Evolutionary conservation across 768 basidiomycete species (phyloP), one percentile per base, ranked within the genome.

Genomic region (Pleurotus pulmonarius): DNA sequence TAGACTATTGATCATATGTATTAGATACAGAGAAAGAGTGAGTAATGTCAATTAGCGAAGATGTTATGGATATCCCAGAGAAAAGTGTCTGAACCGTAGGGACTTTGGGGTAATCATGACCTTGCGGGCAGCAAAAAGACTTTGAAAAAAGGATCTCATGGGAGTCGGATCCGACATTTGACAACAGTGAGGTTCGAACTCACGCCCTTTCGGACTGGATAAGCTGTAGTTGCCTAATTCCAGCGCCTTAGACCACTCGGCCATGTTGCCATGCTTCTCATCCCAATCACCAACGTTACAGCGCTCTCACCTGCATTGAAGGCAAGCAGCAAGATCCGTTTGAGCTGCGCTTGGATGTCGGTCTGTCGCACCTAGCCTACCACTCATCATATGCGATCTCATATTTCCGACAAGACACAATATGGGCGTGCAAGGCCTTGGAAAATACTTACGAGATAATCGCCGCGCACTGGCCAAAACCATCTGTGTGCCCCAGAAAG

Each of bases 201-300:
- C 73, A 67, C 72, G 73, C 73, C 70, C 68, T 70, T 71, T 64
- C 67, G 68, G 70, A 73, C 73, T 72, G 73, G 70, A 71, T 72
- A 25, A 57, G 51, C 65, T 57, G 61, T n/a, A 24, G 59, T 58
- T 58, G 58, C 75, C 75, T 76, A 76, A 77, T 78, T 78, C 78
- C 77, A 80, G 77, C 78, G 77, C 77, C 78, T 80, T 80, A 77
- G 78, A 80, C 78, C 78, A 78, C 78, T 80, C 78, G 78, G 78
- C 78, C 78, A 80, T 75, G 75, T 76, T 76, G 77, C 75, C 76
- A 51, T 58, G 37, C 29, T 34, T 34, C 29, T 34, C 3, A 11
- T 3, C 29, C 4, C 29, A 3, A 34, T 11, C 9, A 34, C 11
- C 29, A 34, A 4, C 29, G 11, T 2, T 3, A 34, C 29, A 11